These are phyloP conservation scores for Ilyonectria mors-panacis DNA, from an alignment of 2,329 filamentous ascomycete genomes.

Conservation along the genomic window DNA sequence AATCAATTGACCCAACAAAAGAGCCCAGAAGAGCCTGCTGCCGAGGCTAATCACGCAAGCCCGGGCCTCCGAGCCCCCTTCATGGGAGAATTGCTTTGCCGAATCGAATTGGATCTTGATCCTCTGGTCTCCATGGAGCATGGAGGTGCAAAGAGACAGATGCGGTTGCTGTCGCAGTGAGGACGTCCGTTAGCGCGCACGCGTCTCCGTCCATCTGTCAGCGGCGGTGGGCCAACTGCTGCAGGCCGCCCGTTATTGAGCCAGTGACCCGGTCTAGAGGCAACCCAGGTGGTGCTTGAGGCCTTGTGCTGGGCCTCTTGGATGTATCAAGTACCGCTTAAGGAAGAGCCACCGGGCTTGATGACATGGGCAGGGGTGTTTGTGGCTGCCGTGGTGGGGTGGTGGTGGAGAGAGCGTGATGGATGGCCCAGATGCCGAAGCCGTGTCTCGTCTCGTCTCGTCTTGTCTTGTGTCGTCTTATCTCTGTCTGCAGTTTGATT, in stretches of 20 bases:
- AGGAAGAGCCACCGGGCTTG: constrained; percentile 17
- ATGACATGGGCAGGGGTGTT: constrained; percentile 16
- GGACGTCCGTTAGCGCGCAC: constrained; percentile 9
- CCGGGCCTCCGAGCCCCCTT: background rate
- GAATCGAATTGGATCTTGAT: constrained; percentile 1
- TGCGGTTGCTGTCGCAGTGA: constrained; percentile 13
- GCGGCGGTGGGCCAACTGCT: constrained; percentile 13
- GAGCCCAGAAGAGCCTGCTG: background rate
- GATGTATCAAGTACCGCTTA: background rate
- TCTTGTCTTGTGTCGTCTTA: constrained; percentile 13
- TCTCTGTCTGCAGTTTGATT: constrained; percentile 12
- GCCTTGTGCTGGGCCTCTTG: constrained; percentile 5
- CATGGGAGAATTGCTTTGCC: background rate
- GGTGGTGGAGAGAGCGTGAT: constrained; percentile 9
- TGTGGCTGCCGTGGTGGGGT: constrained; percentile 23
- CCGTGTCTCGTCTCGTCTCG: constrained; percentile 9
- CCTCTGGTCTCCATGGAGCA: background rate
- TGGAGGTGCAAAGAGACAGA: constrained; percentile 14
- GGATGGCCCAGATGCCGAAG: constrained; percentile 16
- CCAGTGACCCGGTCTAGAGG: constrained; percentile 19
- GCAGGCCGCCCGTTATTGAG: constrained; percentile 24
- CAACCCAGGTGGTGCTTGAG: constrained; percentile 19
- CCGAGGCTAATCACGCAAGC: background rate
- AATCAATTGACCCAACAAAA: background rate
- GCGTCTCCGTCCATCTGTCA: constrained; percentile 21